Evolutionary conservation across 805 yeast genomes (phyloP), one percentile per base, ranked within the genome.

Genomic region (Metschnikowia reukaufii): DNA sequence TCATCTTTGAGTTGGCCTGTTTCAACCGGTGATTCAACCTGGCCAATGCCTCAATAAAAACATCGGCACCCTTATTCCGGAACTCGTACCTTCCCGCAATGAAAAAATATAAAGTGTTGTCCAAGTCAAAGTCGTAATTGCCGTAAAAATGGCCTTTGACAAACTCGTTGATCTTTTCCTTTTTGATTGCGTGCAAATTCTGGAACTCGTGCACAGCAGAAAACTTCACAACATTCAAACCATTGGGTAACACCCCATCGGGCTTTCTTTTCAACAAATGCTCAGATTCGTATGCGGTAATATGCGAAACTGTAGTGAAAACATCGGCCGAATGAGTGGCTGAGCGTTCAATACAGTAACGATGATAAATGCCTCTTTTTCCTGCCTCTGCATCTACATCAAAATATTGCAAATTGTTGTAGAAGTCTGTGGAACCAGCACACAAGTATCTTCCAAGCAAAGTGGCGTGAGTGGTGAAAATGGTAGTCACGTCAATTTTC

Each of bases 381-480:
- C 99, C 99, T 10, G 98, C 98, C 69, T 92, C 99, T 29, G 92
- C 90, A 66, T 92, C 99, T 41, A 92, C 98, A 60, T 92, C 98
- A 63, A 94, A 91, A 55, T 78, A 70, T 51, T 86, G 86, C 61
- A 92, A 76, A 64, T 91, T 90, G 72, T 92, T 92, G 75, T 92
- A 92, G 63, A 92, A 94, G 67, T 92, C 99, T 36, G 90, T 95
- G 33, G 91, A 84, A 25, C 98, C 98, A 6, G 98, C 98, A 74
- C 98, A 92, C 52, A 92, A 70, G 65, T 92, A 92, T 57, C 99
- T 82, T 35, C 99, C 99, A 55, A 94, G 77, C 52, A 92, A 73
- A 9, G 99, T 92, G 3, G 99, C 99, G 67, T 92, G 99, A 18
- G 99, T 92, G 33, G 99, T 92, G 76, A 92, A 92, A 53, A 92